Base-by-base conservation (phyloP, 805 yeast genomes). In the Candida maltosa region DNA sequence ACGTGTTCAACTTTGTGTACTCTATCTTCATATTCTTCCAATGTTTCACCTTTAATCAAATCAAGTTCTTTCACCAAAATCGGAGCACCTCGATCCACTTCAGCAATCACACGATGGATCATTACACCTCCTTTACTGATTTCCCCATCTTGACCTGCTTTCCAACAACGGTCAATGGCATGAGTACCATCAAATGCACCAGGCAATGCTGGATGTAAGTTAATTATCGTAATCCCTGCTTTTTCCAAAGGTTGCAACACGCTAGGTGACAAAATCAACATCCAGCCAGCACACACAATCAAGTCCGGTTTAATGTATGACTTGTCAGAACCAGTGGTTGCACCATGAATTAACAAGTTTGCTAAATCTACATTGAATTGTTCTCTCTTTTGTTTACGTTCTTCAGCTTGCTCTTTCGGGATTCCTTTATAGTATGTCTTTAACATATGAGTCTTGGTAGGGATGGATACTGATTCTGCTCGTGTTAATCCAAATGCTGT, bases 201-300 rank as follows among this genome's bases (percentile, higher is more conserved):
- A 1, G 98, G 98, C 40, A 93, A 75, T 1, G 98, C 97, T 4
- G 98, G 98, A 57, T 93, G 98, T 41, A 93, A 67, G 53, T 93
- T 93, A 51, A 93, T 88, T 44, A 93, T 89, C 24, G 89, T 86
- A 19, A 88, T 73, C 2, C 72, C 65, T 3, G 71, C 76, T 2
- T 71, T 56, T 33, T 69, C 76, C 22, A 89, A 59, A 3, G 89
- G 88, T 26, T 66, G 62, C 41, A 93, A 68, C 46, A 87, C 88
- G 15, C 76, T 69, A 3, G 87, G 80, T 1, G 96, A 84, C 40
- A 93, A 69, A 39, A 93, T 93, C 34, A 93, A 73, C 89, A 93
- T 82, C 98, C 98, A 93, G 2, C 98, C 98, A 4, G 98, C 98
- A 63, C 98, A 93, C 5, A 93, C 97, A 26, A 93, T 80, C 44